Conservation (phyloP, 164 flowering plant genomes). For the Annona squamosa region DNA sequence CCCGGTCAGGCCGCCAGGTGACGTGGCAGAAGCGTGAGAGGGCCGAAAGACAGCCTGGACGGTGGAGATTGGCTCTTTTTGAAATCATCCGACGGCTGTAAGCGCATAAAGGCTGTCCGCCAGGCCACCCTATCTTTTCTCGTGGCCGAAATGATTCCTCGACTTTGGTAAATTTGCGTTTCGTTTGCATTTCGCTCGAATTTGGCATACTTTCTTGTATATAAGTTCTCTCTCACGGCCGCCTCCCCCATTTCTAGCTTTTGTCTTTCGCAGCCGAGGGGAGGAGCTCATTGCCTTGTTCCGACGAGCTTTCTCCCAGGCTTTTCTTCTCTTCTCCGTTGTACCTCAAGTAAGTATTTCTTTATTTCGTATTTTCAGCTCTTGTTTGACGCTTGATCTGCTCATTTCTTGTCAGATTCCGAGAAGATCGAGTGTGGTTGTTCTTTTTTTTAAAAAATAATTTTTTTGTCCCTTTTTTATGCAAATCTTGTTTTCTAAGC, state of each 20-base stretch:
- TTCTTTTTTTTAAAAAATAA: neutral
- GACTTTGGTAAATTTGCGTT: neutral
- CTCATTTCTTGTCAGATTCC: neutral
- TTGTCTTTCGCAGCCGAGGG: too few species aligned
- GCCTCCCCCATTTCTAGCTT: neutral
- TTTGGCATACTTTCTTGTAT: neutral
- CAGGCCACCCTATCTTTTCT: neutral
- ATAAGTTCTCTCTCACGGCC: neutral
- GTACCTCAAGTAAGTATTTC: neutral
- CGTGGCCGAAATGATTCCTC: neutral
- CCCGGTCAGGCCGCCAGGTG: neutral
- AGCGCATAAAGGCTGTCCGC: neutral
- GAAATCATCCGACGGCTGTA: neutral
- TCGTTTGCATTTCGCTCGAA: neutral
- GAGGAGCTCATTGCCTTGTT: neutral
- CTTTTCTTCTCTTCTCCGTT: neutral
- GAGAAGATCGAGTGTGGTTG: neutral
- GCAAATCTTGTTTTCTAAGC: neutral
- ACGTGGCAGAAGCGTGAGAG: neutral
- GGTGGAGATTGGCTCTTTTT: neutral
- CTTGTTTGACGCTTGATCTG: neutral
- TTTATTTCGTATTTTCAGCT: neutral
- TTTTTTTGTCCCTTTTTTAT: too few species aligned
- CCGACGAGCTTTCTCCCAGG: neutral
- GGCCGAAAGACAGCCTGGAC: neutral